phyloP scores from a whole-genome alignment of 148 eudicot species.

The Bassia scoparia region DNA sequence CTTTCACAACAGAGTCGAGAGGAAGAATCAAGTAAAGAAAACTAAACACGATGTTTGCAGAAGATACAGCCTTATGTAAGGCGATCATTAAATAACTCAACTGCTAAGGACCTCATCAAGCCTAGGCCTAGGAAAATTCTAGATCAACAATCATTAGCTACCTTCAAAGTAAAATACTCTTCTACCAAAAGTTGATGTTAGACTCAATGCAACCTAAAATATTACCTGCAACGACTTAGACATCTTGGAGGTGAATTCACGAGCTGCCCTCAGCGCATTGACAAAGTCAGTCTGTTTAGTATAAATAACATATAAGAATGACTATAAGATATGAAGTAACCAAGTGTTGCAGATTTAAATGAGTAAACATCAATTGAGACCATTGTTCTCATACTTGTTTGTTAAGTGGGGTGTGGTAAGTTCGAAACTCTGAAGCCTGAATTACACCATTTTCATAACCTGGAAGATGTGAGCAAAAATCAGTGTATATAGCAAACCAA shows the following conservation, averaged over 20 bases:
- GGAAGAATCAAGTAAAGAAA: neutral
- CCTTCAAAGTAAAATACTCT: neutral
- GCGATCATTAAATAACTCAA: neutral
- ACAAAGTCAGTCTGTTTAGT: slow-evolving; percentile 67
- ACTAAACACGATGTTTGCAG: neutral
- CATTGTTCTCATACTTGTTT: slow-evolving; percentile 57
- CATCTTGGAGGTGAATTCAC: slow-evolving; percentile 74
- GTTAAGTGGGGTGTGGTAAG: slow-evolving; percentile 96
- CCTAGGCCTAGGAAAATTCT: neutral
- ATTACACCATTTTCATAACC: slow-evolving; percentile 77
- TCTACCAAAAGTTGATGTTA: neutral
- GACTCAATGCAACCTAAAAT: neutral
- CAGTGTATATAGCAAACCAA: neutral
- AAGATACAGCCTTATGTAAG: neutral
- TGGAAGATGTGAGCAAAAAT: slow-evolving; percentile 26
- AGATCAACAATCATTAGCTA: neutral
- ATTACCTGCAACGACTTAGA: slow-evolving; percentile 82
- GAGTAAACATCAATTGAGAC: slow-evolving; percentile 2
- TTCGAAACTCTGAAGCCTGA: slow-evolving; percentile 87
- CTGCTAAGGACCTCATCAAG: neutral
- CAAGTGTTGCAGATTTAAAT: neutral
- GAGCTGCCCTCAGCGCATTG: slow-evolving; percentile 83
- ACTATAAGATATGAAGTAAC: slow-evolving; percentile 10
- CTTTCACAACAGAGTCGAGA: neutral
- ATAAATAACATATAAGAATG: slow-evolving; percentile 3